A percentile compares a stretch with the other conserved stretches of the same genome.
These are phyloP conservation scores for Omphalea diandra DNA, from an alignment of 441 rosid genomes.

Conservation along the genomic window DNA sequence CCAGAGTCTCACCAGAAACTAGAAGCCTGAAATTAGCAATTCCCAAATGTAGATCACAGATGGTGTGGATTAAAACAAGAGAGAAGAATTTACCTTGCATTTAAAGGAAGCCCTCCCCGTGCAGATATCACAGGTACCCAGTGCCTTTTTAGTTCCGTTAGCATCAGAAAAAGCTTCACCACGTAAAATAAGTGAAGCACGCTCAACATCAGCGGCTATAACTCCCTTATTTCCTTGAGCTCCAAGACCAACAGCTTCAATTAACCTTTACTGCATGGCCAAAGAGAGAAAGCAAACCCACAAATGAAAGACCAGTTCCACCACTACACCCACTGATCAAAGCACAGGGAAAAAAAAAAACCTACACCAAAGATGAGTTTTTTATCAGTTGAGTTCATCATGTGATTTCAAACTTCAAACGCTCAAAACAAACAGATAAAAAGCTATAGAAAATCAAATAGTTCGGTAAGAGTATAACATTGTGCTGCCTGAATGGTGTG, in stretches of 20 bases:
- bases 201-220: constrained; percentile 41
- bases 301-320: too few relatives aligned
- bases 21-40: constrained; percentile 34
- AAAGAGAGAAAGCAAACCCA: neutral
- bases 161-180: constrained; percentile 37
- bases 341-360: too few relatives aligned
- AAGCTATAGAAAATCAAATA: neutral
- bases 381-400: too few relatives aligned
- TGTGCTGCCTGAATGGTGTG: neutral
- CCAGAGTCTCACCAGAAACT: constrained; percentile 25
- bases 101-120: constrained; percentile 39
- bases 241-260: constrained; percentile 30
- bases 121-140: constrained; percentile 39
- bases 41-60: constrained; percentile 11
- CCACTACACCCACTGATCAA: too few relatives aligned
- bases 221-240: constrained; percentile 31
- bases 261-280: constrained; percentile 24
- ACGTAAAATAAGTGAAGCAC: constrained; percentile 38
- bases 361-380: too few relatives aligned
- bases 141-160: constrained; percentile 35
- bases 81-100: constrained; percentile 27
- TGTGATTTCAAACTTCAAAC: too few relatives aligned
- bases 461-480: neutral
- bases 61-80: neutral
- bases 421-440: neutral